These are phyloP conservation scores for Amanita exitialis DNA, from an alignment of 768 basidiomycete species.

Conservation along the genomic window DNA sequence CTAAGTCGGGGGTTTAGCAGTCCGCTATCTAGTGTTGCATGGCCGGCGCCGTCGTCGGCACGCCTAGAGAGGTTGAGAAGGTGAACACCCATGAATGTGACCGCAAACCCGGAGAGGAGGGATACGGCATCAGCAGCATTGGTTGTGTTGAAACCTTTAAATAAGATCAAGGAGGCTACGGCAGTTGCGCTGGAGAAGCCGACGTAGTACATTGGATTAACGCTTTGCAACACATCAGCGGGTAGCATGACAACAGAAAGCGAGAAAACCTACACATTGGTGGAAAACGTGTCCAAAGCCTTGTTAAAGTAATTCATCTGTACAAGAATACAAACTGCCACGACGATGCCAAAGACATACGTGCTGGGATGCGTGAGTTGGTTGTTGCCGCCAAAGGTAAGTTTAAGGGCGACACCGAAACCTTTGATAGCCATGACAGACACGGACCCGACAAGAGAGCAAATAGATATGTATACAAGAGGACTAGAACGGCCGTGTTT, in stretches of 20 bases:
- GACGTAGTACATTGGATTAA: slow-evolving; percentile 98
- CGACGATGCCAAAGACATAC: slow-evolving; percentile 87
- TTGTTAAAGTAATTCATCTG: slow-evolving; percentile 99
- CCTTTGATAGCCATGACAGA: slow-evolving; percentile 99
- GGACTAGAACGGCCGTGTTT: slow-evolving; percentile 83
- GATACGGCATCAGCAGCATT: slow-evolving; percentile 76
- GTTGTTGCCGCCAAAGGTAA: slow-evolving; percentile 88
- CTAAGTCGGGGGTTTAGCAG: slow-evolving; percentile 73
- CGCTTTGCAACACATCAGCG: slow-evolving; percentile 33
- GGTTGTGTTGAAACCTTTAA: slow-evolving; percentile 94
- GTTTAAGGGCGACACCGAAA: slow-evolving; percentile 92
- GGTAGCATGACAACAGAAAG: neutral
- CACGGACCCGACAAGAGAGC: slow-evolving; percentile 90
- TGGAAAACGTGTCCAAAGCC: slow-evolving; percentile 92
- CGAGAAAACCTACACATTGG: slow-evolving; percentile 73
- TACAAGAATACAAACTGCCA: slow-evolving; percentile 75
- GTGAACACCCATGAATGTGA: slow-evolving; percentile 97
- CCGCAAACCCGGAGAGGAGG: slow-evolving; percentile 80
- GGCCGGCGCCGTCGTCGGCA: slow-evolving; percentile 34
- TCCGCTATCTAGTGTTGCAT: slow-evolving; percentile 52
- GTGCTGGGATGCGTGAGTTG: slow-evolving; percentile 93
- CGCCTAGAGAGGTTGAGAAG: slow-evolving; percentile 75
- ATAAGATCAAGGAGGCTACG: slow-evolving; percentile 89
- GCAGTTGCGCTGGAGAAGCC: slow-evolving; percentile 92
- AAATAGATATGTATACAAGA: slow-evolving; percentile 90